Evolutionary conservation across 768 basidiomycete species (phyloP).

Genomic region (Lentinula aciculospora): DNA sequence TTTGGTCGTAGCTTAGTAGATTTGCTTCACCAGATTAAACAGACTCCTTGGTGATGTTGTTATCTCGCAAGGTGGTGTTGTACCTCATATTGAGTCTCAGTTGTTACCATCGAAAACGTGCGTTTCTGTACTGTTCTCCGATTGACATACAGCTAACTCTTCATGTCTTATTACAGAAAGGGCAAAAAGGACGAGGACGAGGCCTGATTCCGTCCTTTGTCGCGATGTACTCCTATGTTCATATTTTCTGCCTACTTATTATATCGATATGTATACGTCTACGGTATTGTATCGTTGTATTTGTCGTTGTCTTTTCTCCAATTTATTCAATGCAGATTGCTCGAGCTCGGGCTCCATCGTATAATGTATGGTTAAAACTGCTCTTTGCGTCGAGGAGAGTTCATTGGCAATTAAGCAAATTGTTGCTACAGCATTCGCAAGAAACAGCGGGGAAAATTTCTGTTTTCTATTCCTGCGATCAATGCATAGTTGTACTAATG

Average conservation of each 20-base stretch:
- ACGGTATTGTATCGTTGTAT: constrained; percentile 2
- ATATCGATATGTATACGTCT: constrained; percentile 1
- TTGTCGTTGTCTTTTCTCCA: background rate
- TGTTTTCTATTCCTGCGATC: no score
- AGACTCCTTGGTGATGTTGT: constrained; percentile 63
- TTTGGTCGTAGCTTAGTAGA: no score
- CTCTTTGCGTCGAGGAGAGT: no score
- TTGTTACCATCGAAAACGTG: constrained; percentile 24
- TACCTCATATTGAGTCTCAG: constrained; percentile 41
- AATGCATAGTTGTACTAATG: no score
- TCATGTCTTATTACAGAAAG: background rate
- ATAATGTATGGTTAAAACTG: no score
- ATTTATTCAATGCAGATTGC: no score
- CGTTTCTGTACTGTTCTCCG: background rate
- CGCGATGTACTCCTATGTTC: background rate
- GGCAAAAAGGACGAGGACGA: constrained; percentile 8
- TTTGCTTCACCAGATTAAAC: constrained; percentile 49
- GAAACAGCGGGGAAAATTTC: no score
- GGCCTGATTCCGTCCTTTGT: background rate
- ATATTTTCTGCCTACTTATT: background rate
- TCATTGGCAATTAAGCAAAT: no score
- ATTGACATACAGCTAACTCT: background rate
- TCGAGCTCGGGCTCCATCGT: no score
- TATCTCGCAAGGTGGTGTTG: constrained; percentile 69
- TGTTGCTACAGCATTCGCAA: no score